Evolutionary conservation across 768 basidiomycete genomes (phyloP).

Genomic region (Amyloporia xantha): DNA sequence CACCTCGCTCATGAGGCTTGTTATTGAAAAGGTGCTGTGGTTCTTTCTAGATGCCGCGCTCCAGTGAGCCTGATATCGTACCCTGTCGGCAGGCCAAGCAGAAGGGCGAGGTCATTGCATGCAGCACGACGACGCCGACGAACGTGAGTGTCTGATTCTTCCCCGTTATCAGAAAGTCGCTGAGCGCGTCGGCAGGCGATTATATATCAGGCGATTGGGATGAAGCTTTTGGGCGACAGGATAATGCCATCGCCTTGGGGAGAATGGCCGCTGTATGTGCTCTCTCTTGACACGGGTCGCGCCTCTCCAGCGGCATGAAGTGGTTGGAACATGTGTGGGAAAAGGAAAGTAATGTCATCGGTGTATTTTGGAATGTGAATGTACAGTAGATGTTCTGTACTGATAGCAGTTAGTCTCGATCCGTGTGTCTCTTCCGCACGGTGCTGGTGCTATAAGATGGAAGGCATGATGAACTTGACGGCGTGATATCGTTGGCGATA

Average conservation of each 20-base stretch:
- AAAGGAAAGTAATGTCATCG: neutral
- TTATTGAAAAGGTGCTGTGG: slow-evolving; percentile 4
- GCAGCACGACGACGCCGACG: slow-evolving; percentile 4
- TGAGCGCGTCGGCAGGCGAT: slow-evolving; percentile 4
- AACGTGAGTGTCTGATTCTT: slow-evolving; percentile 1
- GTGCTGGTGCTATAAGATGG: too few relatives aligned
- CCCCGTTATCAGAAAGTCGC: neutral
- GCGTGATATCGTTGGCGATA: too few relatives aligned
- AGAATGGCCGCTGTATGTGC: slow-evolving; percentile 13
- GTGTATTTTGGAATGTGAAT: neutral
- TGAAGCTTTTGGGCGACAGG: slow-evolving; percentile 6
- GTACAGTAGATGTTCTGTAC: neutral
- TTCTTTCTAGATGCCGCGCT: neutral
- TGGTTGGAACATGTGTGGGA: neutral
- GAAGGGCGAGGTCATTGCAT: slow-evolving; percentile 3
- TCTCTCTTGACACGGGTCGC: slow-evolving; percentile 3
- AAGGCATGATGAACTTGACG: too few relatives aligned
- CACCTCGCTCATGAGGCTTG: slow-evolving; percentile 5
- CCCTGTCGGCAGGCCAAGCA: slow-evolving; percentile 2
- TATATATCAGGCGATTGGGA: slow-evolving; percentile 12
- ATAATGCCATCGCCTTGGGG: slow-evolving; percentile 13
- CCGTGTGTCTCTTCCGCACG: neutral
- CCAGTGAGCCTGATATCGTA: neutral
- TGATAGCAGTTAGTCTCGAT: neutral
- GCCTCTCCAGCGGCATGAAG: neutral